Percentiles rank a stretch among this genome's conserved stretches.
These are phyloP conservation scores for Paecilomyces sp. DNA, from an alignment of 2,329 filamentous ascomycete species.

Conservation along the genomic window DNA sequence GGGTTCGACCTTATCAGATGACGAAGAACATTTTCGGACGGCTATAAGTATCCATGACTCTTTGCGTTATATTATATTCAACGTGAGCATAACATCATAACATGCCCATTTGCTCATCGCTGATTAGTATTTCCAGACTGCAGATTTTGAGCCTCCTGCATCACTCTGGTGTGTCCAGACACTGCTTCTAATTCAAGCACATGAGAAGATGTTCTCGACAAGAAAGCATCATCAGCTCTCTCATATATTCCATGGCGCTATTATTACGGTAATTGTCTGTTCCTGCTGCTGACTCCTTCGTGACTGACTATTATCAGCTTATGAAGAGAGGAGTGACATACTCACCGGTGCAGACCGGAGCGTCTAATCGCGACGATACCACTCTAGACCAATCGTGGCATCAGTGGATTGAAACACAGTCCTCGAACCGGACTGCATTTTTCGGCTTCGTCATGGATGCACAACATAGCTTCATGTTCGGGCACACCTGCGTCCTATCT, in stretches of 20 bases:
- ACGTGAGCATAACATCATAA: conserved; percentile 4
- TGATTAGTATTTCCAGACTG: conserved; percentile 5
- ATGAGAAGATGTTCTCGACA: conserved; percentile 20
- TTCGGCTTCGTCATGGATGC: conserved; percentile 24
- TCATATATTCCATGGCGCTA: conserved; percentile 21
- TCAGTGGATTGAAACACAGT: conserved; percentile 18
- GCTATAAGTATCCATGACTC: conserved; percentile 16
- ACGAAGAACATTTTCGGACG: conserved; percentile 12
- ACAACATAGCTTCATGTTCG: conserved; percentile 21
- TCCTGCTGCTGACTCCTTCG: not conserved
- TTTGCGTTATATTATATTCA: conserved; percentile 17
- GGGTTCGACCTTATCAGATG: conserved; percentile 15
- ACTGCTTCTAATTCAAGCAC: conserved; percentile 17
- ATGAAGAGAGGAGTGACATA: conserved; percentile 18
- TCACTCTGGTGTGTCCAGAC: conserved; percentile 21
- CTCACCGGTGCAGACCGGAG: not conserved
- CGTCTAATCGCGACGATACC: not conserved
- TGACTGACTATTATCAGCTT: conserved; percentile 5
- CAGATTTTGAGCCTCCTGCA: conserved; percentile 18
- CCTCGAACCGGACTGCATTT: conserved; percentile 17
- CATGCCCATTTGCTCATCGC: not conserved
- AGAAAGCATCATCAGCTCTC: conserved; percentile 20
- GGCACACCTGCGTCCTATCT: conserved; percentile 18
- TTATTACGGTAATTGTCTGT: conserved; percentile 13
- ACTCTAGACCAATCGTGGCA: conserved; percentile 13